phyloP scores from a whole-genome alignment of 768 basidiomycete species.

The Suillus brevipes region DNA sequence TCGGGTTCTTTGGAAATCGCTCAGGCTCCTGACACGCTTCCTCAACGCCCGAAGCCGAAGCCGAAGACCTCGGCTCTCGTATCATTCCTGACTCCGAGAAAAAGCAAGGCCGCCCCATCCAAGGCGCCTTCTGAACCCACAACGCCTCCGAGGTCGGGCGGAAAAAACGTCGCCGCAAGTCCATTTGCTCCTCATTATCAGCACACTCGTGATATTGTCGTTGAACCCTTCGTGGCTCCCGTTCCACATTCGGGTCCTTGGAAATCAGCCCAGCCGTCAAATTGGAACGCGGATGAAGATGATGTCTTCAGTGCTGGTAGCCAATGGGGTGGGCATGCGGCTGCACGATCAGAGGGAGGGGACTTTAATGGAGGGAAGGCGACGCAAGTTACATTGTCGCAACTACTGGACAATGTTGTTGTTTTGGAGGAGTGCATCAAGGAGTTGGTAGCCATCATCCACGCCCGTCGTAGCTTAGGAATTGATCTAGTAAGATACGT shows the following conservation, averaged over 20 bases:
- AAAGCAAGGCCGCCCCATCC: constrained; percentile 47
- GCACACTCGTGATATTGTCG: constrained; percentile 65
- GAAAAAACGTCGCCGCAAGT: constrained; percentile 56
- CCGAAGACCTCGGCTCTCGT: constrained; percentile 61
- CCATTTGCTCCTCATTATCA: constrained; percentile 88
- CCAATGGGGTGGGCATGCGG: constrained; percentile 42
- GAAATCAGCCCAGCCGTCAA: constrained; percentile 52
- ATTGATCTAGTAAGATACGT: constrained; percentile 81
- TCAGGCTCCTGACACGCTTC: constrained; percentile 32
- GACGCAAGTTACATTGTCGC: constrained; percentile 70
- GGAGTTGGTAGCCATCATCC: constrained; percentile 83
- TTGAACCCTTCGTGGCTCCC: constrained; percentile 70
- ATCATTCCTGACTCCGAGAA: constrained; percentile 80
- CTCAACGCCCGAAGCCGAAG: constrained; percentile 47
- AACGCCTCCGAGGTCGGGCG: constrained; percentile 44
- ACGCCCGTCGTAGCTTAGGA: constrained; percentile 79
- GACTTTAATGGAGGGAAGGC: constrained; percentile 34
- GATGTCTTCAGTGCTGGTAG: constrained; percentile 62
- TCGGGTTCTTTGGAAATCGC: constrained; percentile 28
- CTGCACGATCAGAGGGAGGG: constrained; percentile 21
- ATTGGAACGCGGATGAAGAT: constrained; percentile 64
- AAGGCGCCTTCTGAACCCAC: constrained; percentile 40
- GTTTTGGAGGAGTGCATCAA: constrained; percentile 95
- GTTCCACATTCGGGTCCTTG: constrained; percentile 61
- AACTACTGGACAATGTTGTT: constrained; percentile 89